phyloP scores from a whole-genome alignment of 805 yeast genomes.

The Nakazawaea holstii region DNA sequence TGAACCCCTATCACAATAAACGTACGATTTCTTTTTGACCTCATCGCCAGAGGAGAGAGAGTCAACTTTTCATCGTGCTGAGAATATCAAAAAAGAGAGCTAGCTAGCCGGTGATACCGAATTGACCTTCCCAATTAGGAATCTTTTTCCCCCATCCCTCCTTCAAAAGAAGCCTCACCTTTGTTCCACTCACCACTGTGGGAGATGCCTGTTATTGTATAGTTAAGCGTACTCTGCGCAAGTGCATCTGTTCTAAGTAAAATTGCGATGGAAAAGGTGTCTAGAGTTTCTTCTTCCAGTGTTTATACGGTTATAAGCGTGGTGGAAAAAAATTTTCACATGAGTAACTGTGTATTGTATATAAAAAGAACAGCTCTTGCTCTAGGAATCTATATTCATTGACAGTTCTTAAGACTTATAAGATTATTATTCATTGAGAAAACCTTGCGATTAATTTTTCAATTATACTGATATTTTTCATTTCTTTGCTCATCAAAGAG shows the following conservation, averaged over 20 bases:
- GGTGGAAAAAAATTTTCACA: not conserved
- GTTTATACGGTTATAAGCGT: not conserved
- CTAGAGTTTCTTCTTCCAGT: slow-evolving; percentile 1
- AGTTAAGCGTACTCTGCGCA: not conserved
- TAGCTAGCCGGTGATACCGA: not conserved
- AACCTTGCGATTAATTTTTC: too few relatives aligned
- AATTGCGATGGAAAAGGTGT: slow-evolving; percentile 1
- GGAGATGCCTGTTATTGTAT: not conserved
- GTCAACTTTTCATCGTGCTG: not conserved
- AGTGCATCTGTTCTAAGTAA: not conserved
- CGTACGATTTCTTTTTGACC: too few relatives aligned
- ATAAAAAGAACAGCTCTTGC: not conserved
- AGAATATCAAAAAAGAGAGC: not conserved
- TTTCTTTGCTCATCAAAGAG: too few relatives aligned
- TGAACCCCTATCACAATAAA: too few relatives aligned
- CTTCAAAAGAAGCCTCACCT: too few relatives aligned
- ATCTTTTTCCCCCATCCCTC: not conserved
- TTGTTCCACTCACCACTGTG: too few relatives aligned
- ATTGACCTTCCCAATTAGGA: slow-evolving; percentile 5
- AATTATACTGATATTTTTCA: too few relatives aligned
- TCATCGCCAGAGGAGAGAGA: too few relatives aligned
- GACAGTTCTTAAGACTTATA: not conserved
- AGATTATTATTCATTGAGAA: too few relatives aligned
- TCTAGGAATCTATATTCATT: too few relatives aligned
- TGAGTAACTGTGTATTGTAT: not conserved